phyloP scores from a whole-genome alignment of 495 filamentous ascomycete genomes.

The Aspergillus sparsus region DNA sequence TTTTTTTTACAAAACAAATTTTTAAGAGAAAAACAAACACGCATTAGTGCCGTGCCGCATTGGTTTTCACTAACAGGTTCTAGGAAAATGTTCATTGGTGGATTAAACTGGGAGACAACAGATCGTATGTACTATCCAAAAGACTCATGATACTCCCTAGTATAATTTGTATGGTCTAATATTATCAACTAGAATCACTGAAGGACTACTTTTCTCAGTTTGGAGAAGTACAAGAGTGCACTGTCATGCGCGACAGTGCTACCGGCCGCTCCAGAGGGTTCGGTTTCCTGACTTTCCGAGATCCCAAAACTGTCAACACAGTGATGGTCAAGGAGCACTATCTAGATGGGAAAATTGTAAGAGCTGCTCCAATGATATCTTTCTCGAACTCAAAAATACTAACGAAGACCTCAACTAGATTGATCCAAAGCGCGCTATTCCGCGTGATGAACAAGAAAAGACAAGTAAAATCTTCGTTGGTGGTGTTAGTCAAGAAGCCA shows the following conservation, averaged over 20 bases:
- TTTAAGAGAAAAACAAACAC: neutral
- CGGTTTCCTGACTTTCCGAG: slow-evolving; percentile 96
- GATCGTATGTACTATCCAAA: slow-evolving; percentile 67
- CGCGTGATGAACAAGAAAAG: slow-evolving; percentile 95
- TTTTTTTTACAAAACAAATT: neutral
- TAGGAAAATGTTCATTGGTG: slow-evolving; percentile 99
- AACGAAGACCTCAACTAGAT: slow-evolving; percentile 60
- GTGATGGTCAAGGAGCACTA: slow-evolving; percentile 99
- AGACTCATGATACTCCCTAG: neutral
- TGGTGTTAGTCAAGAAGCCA: slow-evolving; percentile 95
- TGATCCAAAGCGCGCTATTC: slow-evolving; percentile 96
- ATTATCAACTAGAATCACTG: slow-evolving; percentile 72
- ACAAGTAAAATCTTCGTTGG: slow-evolving; percentile 98
- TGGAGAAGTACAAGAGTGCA: slow-evolving; percentile 95
- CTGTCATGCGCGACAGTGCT: slow-evolving; percentile 95
- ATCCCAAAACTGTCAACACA: slow-evolving; percentile 95
- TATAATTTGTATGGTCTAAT: slow-evolving; percentile 23
- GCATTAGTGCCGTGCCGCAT: neutral
- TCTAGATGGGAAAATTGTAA: slow-evolving; percentile 96
- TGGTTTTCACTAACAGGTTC: slow-evolving; percentile 26
- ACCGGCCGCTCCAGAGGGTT: slow-evolving; percentile 94
- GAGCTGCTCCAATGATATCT: slow-evolving; percentile 29
- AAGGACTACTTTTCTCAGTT: slow-evolving; percentile 98
- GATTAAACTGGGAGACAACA: slow-evolving; percentile 98
- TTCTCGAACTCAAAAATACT: slow-evolving; percentile 16